Evolutionary conservation across 2,329 filamentous ascomycete genomes (phyloP).

Genomic region (Paracamarosporium sp.): DNA sequence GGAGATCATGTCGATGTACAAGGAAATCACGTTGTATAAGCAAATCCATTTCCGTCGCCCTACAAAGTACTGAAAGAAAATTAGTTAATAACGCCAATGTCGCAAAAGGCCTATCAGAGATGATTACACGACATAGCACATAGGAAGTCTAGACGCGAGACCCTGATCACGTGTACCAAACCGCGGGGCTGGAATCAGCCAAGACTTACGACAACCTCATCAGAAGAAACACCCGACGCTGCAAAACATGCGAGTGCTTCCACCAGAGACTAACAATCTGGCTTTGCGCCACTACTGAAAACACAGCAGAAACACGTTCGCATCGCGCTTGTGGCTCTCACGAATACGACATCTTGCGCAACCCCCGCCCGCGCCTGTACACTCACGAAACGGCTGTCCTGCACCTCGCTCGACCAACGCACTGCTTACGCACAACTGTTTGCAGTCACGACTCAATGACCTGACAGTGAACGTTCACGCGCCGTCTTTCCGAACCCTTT

Average conservation of each 20-base stretch:
- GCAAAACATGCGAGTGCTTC: constrained; percentile 9
- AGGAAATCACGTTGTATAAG: too few species aligned
- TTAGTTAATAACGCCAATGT: background rate
- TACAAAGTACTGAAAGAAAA: background rate
- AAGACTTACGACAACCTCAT: constrained; percentile 15
- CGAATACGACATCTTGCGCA: background rate
- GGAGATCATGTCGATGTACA: too few species aligned
- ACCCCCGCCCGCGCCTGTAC: background rate
- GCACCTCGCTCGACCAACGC: constrained; percentile 4
- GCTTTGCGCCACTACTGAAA: background rate
- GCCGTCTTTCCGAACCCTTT: background rate
- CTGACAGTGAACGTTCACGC: constrained; percentile 1
- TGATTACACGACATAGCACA: background rate
- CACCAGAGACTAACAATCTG: constrained; percentile 6
- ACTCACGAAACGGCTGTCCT: constrained; percentile 2
- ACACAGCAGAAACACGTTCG: constrained; percentile 2
- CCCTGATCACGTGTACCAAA: background rate
- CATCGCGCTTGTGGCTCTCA: background rate
- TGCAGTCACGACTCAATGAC: constrained; percentile 14
- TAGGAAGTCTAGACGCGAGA: background rate
- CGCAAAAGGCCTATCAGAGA: background rate
- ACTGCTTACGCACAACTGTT: background rate
- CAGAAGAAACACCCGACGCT: constrained; percentile 3
- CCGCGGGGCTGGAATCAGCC: constrained; percentile 22
- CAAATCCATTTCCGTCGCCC: background rate